phyloP scores from a whole-genome alignment of 2,329 filamentous ascomycete species.

The Aspergillus brasiliensis region DNA sequence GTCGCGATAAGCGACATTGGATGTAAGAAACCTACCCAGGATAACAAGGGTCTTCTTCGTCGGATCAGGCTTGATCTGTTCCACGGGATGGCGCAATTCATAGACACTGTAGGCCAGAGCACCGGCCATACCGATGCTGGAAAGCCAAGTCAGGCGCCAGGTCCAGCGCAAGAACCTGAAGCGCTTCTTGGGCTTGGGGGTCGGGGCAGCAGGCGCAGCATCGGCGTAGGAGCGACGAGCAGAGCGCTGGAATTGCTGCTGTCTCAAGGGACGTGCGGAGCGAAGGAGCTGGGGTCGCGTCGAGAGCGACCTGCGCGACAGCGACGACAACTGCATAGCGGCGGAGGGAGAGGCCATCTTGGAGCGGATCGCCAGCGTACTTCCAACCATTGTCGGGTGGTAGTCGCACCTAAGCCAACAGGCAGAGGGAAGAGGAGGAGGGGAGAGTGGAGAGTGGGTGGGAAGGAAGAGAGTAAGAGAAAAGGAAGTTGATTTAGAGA shows the following conservation, averaged over 20 bases:
- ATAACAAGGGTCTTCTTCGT: slow-evolving; percentile 96
- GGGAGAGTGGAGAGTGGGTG: slow-evolving; percentile 13
- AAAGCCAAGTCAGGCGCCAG: slow-evolving; percentile 81
- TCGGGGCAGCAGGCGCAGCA: slow-evolving; percentile 40
- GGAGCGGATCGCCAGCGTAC: slow-evolving; percentile 36
- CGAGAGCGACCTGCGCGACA: slow-evolving; percentile 41
- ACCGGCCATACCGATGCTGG: slow-evolving; percentile 67
- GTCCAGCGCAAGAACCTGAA: slow-evolving; percentile 74
- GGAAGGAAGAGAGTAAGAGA: slow-evolving; percentile 14
- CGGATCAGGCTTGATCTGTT: slow-evolving; percentile 78
- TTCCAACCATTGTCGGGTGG: slow-evolving; percentile 37
- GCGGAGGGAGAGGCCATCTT: slow-evolving; percentile 34
- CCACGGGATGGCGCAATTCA: slow-evolving; percentile 74
- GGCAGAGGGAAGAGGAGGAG: slow-evolving; percentile 11
- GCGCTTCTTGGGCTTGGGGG: slow-evolving; percentile 55
- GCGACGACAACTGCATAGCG: slow-evolving; percentile 37
- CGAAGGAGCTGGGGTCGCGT: slow-evolving; percentile 31
- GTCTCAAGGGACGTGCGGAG: slow-evolving; percentile 30
- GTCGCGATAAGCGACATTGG: background rate
- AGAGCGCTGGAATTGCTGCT: slow-evolving; percentile 34
- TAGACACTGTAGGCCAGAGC: slow-evolving; percentile 82
- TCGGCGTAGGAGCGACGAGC: slow-evolving; percentile 57
- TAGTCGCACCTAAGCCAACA: slow-evolving; percentile 25
- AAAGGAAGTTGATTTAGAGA: slow-evolving; percentile 13
- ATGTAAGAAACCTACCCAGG: slow-evolving; percentile 64